Percentiles rank a stretch among this genome's conserved stretches.
These are phyloP conservation scores for Panaeolus papilionaceus DNA, from an alignment of 768 basidiomycete genomes.

Conservation along the genomic window DNA sequence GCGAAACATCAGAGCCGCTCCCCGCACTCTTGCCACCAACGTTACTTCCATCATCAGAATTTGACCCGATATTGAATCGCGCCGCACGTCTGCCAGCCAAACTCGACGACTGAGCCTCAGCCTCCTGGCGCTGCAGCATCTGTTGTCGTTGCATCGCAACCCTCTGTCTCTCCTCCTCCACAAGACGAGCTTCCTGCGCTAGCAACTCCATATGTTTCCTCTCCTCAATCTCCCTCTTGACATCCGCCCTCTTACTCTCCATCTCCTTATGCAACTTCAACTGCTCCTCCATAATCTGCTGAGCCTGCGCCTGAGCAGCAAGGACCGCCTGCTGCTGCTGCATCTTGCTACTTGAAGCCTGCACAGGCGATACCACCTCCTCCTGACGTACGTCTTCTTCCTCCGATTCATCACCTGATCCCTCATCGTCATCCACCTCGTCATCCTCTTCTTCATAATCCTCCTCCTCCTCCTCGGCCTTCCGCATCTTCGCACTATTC, in stretches of 20 bases:
- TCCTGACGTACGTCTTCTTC: slow-evolving; percentile 17
- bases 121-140: background rate
- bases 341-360: background rate
- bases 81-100: slow-evolving; percentile 22
- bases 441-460: slow-evolving; percentile 20
- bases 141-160: background rate
- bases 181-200: slow-evolving; percentile 10
- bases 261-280: slow-evolving; percentile 19
- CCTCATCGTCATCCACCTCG: slow-evolving; percentile 18
- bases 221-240: slow-evolving; percentile 19
- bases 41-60: slow-evolving; percentile 56
- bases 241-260: slow-evolving; percentile 8
- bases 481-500: slow-evolving; percentile 11
- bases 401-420: slow-evolving; percentile 23
- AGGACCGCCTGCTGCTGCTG: background rate
- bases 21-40: slow-evolving; percentile 43
- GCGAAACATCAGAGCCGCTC: slow-evolving; percentile 39
- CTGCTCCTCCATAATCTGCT: slow-evolving; percentile 20
- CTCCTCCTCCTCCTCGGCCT: slow-evolving; percentile 24
- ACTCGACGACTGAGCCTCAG: slow-evolving; percentile 5
- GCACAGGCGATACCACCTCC: slow-evolving; percentile 15
- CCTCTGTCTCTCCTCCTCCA: slow-evolving; percentile 13
- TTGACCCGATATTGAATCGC: slow-evolving; percentile 65
- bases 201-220: slow-evolving; percentile 10
- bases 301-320: slow-evolving; percentile 13